Conservation (phyloP, 805 yeast genomes). For the Candida broadrunensis region DNA sequence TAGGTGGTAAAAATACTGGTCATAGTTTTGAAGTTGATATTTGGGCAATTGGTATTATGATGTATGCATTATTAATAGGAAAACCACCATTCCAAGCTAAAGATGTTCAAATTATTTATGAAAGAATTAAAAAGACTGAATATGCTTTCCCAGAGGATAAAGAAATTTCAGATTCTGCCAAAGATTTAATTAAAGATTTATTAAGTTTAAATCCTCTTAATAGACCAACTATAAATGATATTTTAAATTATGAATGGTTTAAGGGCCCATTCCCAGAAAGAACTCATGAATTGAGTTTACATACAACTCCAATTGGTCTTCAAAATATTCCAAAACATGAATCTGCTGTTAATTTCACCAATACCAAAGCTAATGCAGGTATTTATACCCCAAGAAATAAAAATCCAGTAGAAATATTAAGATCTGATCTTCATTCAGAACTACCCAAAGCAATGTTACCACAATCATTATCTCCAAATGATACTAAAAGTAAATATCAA, state of each 20-base stretch:
- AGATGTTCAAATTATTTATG: conserved; percentile 89
- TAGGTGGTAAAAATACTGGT: conserved; percentile 82
- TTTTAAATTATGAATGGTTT: conserved; percentile 84
- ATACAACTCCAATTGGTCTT: conserved; percentile 57
- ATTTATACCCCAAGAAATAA: conserved; percentile 49
- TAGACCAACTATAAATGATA: conserved; percentile 79
- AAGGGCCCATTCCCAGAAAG: conserved; percentile 77
- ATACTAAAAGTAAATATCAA: conserved; percentile 82
- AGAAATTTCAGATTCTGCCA: conserved; percentile 71
- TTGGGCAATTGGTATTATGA: conserved; percentile 97
- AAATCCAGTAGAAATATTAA: conserved; percentile 68
- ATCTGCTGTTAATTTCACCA: conserved; percentile 64
- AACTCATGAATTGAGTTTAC: conserved; percentile 61
- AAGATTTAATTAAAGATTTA: conserved; percentile 65
- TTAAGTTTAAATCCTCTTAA: conserved; percentile 73
- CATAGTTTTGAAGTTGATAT: conserved; percentile 94
- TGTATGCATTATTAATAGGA: conserved; percentile 88
- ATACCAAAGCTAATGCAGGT: conserved; percentile 64
- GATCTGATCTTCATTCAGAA: conserved; percentile 67
- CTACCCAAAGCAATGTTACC: conserved; percentile 73
- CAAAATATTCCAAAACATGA: conserved; percentile 54
- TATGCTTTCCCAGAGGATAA: conserved; percentile 72
- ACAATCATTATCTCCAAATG: conserved; percentile 87
- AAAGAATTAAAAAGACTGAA: conserved; percentile 81
- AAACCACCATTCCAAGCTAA: conserved; percentile 98